A percentile compares a stretch with the other conserved stretches of the same genome.
Conservation (phyloP, 1,139 yeast genomes). For the Candida freyschussii region DNA sequence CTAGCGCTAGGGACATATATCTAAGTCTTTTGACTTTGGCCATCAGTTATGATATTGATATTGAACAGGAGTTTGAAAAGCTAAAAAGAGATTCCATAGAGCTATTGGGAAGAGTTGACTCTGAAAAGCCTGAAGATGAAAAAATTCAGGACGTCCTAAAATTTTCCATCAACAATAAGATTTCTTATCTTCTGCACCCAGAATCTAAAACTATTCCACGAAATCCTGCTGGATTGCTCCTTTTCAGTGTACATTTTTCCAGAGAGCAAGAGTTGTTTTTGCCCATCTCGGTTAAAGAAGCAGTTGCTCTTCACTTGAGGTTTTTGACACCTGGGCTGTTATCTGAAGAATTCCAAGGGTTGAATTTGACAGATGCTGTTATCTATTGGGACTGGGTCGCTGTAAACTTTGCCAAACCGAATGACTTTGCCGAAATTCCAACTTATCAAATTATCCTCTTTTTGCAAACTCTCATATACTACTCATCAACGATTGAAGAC, state of each 20-base stretch:
- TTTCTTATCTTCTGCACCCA: slow-evolving; percentile 24
- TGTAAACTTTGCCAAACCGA: slow-evolving; percentile 29
- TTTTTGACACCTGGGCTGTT: slow-evolving; percentile 33
- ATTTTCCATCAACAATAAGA: slow-evolving; percentile 32
- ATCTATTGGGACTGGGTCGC: slow-evolving; percentile 41
- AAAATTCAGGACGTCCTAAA: slow-evolving; percentile 34
- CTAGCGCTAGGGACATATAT: slow-evolving; percentile 11
- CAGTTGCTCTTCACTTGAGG: slow-evolving; percentile 30
- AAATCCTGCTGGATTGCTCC: slow-evolving; percentile 30
- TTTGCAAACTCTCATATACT: slow-evolving; percentile 41
- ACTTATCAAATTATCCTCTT: slow-evolving; percentile 33
- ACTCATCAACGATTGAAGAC: slow-evolving; percentile 31
- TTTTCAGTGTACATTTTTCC: slow-evolving; percentile 28
- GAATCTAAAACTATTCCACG: slow-evolving; percentile 27
- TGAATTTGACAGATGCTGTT: slow-evolving; percentile 35
- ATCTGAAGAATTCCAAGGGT: slow-evolving; percentile 23
- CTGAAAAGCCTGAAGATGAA: slow-evolving; percentile 25
- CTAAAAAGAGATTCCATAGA: slow-evolving; percentile 26
- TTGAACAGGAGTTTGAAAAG: slow-evolving; percentile 37
- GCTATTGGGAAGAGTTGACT: slow-evolving; percentile 25
- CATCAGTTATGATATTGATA: slow-evolving; percentile 58
- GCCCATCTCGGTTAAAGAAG: slow-evolving; percentile 21
- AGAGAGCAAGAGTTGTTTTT: slow-evolving; percentile 17
- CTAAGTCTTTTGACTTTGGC: slow-evolving; percentile 48
- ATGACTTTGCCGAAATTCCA: slow-evolving; percentile 29